Base-by-base conservation (phyloP, 768 basidiomycete genomes). In the Kwoniella sp. region DNA sequence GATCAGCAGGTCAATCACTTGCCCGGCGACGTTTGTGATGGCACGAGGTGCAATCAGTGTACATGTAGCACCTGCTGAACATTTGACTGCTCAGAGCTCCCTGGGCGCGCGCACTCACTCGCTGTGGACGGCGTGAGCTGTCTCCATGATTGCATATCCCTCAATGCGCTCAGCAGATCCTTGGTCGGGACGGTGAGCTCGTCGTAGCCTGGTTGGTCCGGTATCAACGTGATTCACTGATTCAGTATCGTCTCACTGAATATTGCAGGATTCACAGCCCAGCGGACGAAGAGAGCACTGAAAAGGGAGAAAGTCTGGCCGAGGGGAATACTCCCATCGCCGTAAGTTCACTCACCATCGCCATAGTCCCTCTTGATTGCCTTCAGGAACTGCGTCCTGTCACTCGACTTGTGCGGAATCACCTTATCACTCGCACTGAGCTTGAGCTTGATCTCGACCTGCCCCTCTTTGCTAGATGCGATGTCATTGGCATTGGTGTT, bases 81-180 rank as follows among this genome's bases (percentile, higher is more conserved):
- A n/a, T n/a, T n/a, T n/a, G 11, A 9, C 20, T 5, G 34, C 5
- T 34, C 7, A 5, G 13, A 34, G 34, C 34, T 13, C 34, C 34
- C n/a, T 55, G 28, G 4, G 54, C 2, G n/a, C 41, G 22, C 11
- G 11, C 11, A 54, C 57, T 54, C 37, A 65, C 64, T 65, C 2
- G 30, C 5, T 5, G 48, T 59, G 2, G 38, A 17, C 7, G 65
- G 65, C 1, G 65, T 66, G n/a, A 66, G 54, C 45, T 61, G 65
- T 50, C 65, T 41, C 58, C 59, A 66, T 5, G 65, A 66, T 56
- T 66, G 65, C 65, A 66, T 66, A 45, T 66, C 59, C 54, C 65
- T 66, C 54, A 66, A 54, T 8, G 65, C 59, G 7, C 60, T 37
- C 9, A 60, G 54, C 12, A 61, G 29, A 0, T 26, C 23, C 0